These are phyloP conservation scores for Piper longum DNA, from an alignment of 164 flowering plant species.

Conservation along the genomic window DNA sequence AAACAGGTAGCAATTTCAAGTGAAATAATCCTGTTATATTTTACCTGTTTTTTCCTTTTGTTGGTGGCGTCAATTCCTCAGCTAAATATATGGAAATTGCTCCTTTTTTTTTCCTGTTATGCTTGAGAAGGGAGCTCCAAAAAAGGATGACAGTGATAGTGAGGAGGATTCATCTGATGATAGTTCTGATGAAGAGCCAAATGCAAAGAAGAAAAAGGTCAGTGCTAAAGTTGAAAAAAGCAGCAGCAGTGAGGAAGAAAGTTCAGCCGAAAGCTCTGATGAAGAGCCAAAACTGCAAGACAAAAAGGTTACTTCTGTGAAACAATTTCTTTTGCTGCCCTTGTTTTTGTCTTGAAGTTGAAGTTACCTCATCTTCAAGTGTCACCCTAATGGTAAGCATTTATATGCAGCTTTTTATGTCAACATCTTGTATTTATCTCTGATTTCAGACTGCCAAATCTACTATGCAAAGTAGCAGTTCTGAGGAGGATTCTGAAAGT, in stretches of 20 bases:
- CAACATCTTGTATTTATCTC: neutral
- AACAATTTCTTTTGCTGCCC: too few species aligned
- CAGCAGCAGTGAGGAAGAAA: neutral
- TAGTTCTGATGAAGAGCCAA: constrained; percentile 5
- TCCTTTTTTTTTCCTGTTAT: neutral
- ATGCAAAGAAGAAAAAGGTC: constrained; percentile 1
- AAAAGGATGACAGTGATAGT: constrained; percentile 9
- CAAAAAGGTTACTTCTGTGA: neutral
- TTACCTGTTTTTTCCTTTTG: neutral
- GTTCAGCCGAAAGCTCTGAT: neutral
- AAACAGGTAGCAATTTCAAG: neutral
- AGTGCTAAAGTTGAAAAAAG: neutral
- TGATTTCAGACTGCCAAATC: constrained; percentile 6
- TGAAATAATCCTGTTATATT: neutral
- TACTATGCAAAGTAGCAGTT: constrained; percentile 14
- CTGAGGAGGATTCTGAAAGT: constrained; percentile 19
- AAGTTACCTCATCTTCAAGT: too few species aligned
- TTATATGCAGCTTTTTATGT: neutral
- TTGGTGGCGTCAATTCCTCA: neutral
- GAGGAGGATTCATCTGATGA: constrained; percentile 4
- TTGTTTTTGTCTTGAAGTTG: neutral
- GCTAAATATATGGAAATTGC: neutral
- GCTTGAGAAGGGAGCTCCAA: neutral
- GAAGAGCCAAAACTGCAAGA: neutral
- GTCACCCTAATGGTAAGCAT: neutral